Percentiles rank a stretch among this genome's conserved stretches.
Conservation (phyloP, 129 eudicot genomes). For the Centella asiatica region DNA sequence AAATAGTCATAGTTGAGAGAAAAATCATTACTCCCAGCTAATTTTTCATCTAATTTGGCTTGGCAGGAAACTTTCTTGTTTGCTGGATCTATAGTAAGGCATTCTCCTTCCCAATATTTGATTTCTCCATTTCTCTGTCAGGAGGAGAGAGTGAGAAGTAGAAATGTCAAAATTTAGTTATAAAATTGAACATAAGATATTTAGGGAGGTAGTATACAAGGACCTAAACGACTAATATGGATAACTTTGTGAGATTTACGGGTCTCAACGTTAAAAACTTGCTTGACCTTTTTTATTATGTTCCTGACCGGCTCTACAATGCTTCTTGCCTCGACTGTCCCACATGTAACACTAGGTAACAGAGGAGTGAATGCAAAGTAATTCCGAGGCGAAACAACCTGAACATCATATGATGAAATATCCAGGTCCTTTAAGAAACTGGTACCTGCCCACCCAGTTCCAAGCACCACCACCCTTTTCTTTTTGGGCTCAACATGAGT, state of each 20-base stretch:
- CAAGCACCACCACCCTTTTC: conserved; percentile 76
- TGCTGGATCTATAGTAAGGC: conserved; percentile 59
- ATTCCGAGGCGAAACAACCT: conserved; percentile 89
- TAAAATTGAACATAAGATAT: background rate
- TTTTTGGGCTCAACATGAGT: conserved; percentile 31
- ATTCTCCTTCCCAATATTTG: conserved; percentile 79
- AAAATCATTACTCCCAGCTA: conserved; percentile 55
- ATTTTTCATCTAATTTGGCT: conserved; percentile 35
- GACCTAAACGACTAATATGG: background rate
- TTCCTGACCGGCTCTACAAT: conserved; percentile 88
- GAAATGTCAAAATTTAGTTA: background rate
- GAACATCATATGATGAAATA: conserved; percentile 73
- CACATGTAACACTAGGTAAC: conserved; percentile 92
- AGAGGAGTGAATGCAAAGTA: conserved; percentile 97
- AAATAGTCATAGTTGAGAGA: conserved; percentile 69
- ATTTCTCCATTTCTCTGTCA: conserved; percentile 64
- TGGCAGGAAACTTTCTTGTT: conserved; percentile 61
- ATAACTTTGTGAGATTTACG: background rate
- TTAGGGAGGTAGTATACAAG: background rate
- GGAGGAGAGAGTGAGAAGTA: conserved; percentile 5
- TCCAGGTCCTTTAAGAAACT: conserved; percentile 78
- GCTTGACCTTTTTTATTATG: conserved; percentile 59
- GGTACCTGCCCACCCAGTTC: conserved; percentile 92
- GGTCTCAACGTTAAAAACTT: background rate
- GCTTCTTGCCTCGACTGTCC: conserved; percentile 94